phyloP scores from a whole-genome alignment of 345 rosid genomes.

The Camelina neglecta region DNA sequence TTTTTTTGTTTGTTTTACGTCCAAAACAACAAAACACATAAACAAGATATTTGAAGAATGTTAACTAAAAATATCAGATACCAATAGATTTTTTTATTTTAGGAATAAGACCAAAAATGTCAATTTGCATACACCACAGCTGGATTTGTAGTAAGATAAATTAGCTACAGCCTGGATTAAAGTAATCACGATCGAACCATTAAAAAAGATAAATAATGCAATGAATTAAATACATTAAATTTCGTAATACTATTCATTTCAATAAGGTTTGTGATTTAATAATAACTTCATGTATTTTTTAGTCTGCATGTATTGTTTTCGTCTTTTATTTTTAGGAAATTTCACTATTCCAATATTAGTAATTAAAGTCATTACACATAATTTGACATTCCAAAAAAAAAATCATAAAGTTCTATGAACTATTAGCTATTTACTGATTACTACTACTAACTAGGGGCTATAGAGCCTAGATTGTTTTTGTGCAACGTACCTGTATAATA shows the following conservation, averaged over 20 bases:
- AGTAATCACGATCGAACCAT: not conserved
- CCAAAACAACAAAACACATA: constrained; percentile 15
- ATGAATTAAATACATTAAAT: not conserved
- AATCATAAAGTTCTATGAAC: not conserved
- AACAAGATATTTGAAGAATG: constrained; percentile 10
- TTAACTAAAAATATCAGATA: not conserved
- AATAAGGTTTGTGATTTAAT: too few relatives aligned
- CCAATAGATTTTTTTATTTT: not conserved
- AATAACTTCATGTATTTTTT: too few relatives aligned
- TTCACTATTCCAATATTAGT: too few relatives aligned
- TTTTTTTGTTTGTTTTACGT: constrained; percentile 30
- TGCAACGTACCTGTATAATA: constrained; percentile 59
- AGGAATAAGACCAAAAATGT: not conserved
- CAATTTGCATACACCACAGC: constrained; percentile 15
- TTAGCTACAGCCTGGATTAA: constrained; percentile 37
- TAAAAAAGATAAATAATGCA: not conserved
- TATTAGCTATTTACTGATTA: too few relatives aligned
- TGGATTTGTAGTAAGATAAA: constrained; percentile 15
- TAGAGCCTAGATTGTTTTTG: not conserved
- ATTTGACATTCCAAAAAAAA: too few relatives aligned
- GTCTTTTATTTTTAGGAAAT: too few relatives aligned
- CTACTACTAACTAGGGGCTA: too few relatives aligned
- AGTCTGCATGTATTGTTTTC: too few relatives aligned
- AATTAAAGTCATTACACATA: too few relatives aligned
- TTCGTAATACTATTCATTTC: too few relatives aligned